phyloP scores from a whole-genome alignment of 2,329 filamentous ascomycete species.

The Calonectria pseudoturangicola region DNA sequence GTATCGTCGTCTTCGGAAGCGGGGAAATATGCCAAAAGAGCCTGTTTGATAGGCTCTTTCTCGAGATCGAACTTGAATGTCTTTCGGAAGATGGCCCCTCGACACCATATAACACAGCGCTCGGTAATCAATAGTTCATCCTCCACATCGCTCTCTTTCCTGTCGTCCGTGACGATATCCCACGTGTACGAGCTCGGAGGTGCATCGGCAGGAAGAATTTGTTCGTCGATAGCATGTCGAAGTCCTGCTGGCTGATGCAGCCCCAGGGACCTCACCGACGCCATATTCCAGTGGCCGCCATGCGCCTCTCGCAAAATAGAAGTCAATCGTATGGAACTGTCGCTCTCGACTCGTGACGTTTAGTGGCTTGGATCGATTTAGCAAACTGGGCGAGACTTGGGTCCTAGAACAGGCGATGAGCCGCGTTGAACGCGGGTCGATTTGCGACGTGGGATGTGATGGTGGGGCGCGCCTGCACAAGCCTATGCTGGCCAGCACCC shows the following conservation, averaged over 20 bases:
- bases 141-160: slow-evolving; percentile 69
- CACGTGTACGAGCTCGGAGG: slow-evolving; percentile 82
- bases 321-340: slow-evolving; percentile 15
- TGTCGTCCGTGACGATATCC: slow-evolving; percentile 74
- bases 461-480: slow-evolving; percentile 50
- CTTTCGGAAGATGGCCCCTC: slow-evolving; percentile 88
- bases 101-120: slow-evolving; percentile 89
- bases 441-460: slow-evolving; percentile 44
- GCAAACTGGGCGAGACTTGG: background rate
- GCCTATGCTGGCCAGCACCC: slow-evolving; percentile 18
- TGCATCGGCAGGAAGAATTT: slow-evolving; percentile 82
- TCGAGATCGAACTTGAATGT: slow-evolving; percentile 91
- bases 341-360: background rate
- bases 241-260: slow-evolving; percentile 91
- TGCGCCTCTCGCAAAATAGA: slow-evolving; percentile 49
- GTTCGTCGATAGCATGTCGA: slow-evolving; percentile 87
- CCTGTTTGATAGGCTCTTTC: slow-evolving; percentile 90
- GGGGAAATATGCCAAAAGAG: slow-evolving; percentile 88
- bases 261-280: slow-evolving; percentile 91
- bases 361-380: background rate
- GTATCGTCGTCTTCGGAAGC: slow-evolving; percentile 65
- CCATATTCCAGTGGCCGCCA: slow-evolving; percentile 77
- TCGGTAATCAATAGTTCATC: slow-evolving; percentile 89
- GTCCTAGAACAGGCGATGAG: slow-evolving; percentile 30
- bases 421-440: slow-evolving; percentile 48